Conservation (phyloP, 352 stramenopile species). For the Phytophthora macrochlamydospora region DNA sequence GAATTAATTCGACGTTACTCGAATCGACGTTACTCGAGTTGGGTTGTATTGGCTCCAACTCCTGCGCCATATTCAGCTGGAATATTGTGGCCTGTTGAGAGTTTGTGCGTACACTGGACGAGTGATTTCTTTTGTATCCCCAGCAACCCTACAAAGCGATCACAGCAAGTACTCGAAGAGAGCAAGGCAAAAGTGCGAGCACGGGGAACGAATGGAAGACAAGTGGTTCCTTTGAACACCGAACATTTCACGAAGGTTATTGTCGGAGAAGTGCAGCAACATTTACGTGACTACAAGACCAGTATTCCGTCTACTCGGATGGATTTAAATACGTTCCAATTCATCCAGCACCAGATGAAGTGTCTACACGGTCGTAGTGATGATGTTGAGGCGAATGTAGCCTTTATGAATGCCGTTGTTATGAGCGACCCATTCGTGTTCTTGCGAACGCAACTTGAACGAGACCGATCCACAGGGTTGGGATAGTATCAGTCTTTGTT, state of each 20-base stretch:
- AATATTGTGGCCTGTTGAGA: conserved; percentile 12
- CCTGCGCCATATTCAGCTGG: conserved; percentile 23
- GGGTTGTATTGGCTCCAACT: conserved; percentile 8
- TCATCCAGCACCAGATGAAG: conserved; percentile 24
- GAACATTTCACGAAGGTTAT: no score
- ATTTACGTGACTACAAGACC: no score
- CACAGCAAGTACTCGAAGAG: neutral
- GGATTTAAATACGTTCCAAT: conserved; percentile 1
- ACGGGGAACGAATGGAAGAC: no score
- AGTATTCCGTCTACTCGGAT: neutral
- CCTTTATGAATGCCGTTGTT: conserved; percentile 37
- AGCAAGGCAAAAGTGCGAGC: neutral
- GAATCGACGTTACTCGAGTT: neutral
- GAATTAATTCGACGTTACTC: neutral
- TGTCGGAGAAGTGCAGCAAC: no score
- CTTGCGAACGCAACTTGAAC: conserved; percentile 1
- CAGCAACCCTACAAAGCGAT: neutral
- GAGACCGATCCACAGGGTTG: neutral
- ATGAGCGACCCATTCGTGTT: conserved; percentile 43
- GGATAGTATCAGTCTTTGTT: conserved; percentile 20
- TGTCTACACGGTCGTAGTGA: conserved; percentile 10
- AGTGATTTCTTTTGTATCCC: conserved; percentile 17
- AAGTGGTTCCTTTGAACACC: no score
- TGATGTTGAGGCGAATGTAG: conserved; percentile 23
- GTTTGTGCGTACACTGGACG: conserved; percentile 20